Evolutionary conservation across 225 moss, liverwort and hornwort species (phyloP).

Genomic region (Marchantia paleacea): DNA sequence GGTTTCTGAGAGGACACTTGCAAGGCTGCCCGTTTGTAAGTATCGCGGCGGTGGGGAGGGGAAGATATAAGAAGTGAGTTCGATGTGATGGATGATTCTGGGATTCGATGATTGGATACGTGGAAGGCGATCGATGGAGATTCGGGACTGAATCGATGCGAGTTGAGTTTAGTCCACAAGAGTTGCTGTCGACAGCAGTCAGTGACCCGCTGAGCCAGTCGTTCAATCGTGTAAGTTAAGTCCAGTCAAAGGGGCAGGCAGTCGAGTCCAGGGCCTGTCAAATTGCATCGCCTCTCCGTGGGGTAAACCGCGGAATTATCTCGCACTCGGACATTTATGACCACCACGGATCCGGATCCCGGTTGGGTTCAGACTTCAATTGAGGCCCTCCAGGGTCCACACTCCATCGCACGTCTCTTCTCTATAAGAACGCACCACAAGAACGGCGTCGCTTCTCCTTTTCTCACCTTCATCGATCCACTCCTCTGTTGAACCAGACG

Average conservation of each 20-base stretch:
- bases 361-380: no score
- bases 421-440: neutral
- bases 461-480: no score
- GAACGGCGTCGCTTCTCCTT: no score
- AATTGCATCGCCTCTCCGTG: neutral
- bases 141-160: neutral
- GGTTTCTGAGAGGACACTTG: no score
- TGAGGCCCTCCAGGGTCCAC: neutral
- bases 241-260: neutral
- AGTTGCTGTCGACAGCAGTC: neutral
- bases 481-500: no score
- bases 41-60: no score
- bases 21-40: no score
- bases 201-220: neutral
- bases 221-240: neutral
- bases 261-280: neutral
- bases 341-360: neutral
- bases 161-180: neutral
- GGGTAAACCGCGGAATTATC: neutral
- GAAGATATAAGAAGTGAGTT: no score
- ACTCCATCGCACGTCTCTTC: slow-evolving; percentile 2
- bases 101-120: slow-evolving; percentile 1
- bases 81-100: neutral
- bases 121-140: neutral
- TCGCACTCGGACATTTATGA: neutral